These are phyloP conservation scores for Fraxinus xanthoxyloides DNA, from an alignment of 305 asterid genomes.

Conservation along the genomic window DNA sequence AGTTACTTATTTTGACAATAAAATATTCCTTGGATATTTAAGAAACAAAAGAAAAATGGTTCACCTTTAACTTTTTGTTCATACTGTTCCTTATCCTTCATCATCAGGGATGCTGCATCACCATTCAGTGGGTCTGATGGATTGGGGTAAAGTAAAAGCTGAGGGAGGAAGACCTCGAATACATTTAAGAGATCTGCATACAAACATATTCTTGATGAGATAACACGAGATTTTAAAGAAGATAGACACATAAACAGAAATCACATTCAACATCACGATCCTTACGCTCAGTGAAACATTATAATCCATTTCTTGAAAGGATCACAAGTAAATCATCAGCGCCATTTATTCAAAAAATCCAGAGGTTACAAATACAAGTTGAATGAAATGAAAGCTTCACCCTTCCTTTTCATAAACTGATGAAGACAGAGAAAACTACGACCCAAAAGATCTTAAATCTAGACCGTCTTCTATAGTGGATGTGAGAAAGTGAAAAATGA, in stretches of 20 bases:
- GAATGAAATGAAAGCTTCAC: not conserved
- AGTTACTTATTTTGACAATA: not conserved
- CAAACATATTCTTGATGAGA: not conserved
- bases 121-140: conserved; percentile 4
- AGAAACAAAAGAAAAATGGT: not conserved
- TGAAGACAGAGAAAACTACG: not conserved
- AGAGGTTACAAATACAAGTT: not conserved
- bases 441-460: not conserved
- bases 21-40: not conserved
- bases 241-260: not conserved
- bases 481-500: not conserved
- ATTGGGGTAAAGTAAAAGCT: conserved; percentile 14
- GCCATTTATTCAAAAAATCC: not conserved
- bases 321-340: not conserved
- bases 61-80: conserved; percentile 14
- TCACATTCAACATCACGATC: not conserved
- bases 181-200: conserved; percentile 12
- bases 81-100: not conserved
- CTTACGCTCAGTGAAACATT: not conserved
- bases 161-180: conserved; percentile 10
- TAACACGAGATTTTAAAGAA: not conserved
- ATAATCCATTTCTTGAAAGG: not conserved
- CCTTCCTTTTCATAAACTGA: not conserved
- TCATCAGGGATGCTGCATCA: conserved; percentile 17
- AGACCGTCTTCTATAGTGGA: not conserved